Evolutionary conservation across 768 basidiomycete genomes (phyloP), one percentile per base, ranked within the genome.

Genomic region (Mrakia blollopis): DNA sequence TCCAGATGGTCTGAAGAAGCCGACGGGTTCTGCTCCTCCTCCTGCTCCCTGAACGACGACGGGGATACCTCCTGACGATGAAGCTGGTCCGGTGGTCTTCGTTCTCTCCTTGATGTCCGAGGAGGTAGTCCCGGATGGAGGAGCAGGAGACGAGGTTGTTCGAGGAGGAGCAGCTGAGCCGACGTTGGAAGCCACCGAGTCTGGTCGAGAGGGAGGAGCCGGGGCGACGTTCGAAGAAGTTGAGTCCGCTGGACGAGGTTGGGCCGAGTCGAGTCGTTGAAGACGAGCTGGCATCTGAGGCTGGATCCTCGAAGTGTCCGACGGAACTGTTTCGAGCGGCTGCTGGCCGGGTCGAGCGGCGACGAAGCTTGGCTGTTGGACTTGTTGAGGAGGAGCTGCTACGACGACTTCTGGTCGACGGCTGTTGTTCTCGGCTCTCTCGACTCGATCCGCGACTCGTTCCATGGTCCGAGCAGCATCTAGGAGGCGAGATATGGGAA

Each of bases 1-100:
- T 50, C 65, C 39, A 67, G 65, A 44, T 9, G 65, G 65, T n/a
- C 65, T 68, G 65, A 68, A 68, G 65, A 68, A 68, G 4, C 37
- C 65, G 21, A 37, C 32, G 35, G 65, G 65, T 23, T 68, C 35
- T 35, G 35, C 65, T 14, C 39, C 39, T 7, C 47, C 47, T 50
- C 47, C 47, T 21, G 32, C 63, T 9, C 37, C 63, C 4, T 9
- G 18, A 9, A 68, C 65, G 65, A 67, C 35, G 35, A 39, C 35
- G 23, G 65, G 65, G 18, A 39, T 68, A 3, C 65, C 65, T 68
- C 65, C 65, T 23, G 65, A 57, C 25, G 23, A 39, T 13, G 65
- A 39, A 39, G 35, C 65, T 23, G 65, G 39, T 30, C 35, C 35
- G 25, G 65, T 68, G 18, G 25, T 39, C 37, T 68, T 68, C 32